Evolutionary conservation across 768 basidiomycete genomes (phyloP), one percentile per base, ranked within the genome.

Genomic region (Cystobasidium tubakii): DNA sequence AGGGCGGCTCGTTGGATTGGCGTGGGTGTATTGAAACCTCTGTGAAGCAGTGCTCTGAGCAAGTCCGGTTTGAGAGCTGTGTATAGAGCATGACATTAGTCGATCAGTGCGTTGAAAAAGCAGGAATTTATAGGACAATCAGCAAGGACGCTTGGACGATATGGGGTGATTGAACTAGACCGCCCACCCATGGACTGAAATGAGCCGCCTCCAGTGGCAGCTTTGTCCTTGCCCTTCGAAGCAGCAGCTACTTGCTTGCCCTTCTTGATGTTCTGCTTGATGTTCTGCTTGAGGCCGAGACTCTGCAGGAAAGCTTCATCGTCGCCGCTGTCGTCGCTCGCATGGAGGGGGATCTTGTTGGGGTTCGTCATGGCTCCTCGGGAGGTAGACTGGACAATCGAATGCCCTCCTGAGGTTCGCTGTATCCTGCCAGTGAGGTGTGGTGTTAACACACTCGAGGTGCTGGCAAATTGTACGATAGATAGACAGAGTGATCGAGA

Each of bases 1-100:
- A 99, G 90, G 1, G 92, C 84, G 27, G 90, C 85, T 6, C 95
- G 87, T 81, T 99, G 96, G 63, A 99, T 98, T 0, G 96, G 96
- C 0, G 96, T 99, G 17, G 96, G 96, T 54, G 88, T 89, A 42
- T 91, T 89, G 82, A 91, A 97, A 21, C 95, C 95, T 79, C 95
- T 89, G n/a, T 94, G 84, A 1, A 89, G 89, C 44, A 98, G 83
- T 1, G 92, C 89, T 64, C 91, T 88, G 25, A 97, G 85, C 0
- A 97, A 83, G 31, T 87, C 87, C 0, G 92, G 91, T 76, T 90
- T 87, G 10, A 97, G 86, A 73, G 91, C 92, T 94, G 29, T 31
- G 75, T 62, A 62, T 62, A 23, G 31, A 62, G 7, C 36, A 67
- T 19, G 15, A 39, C 27, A 23, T 33, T 2, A 27, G 57, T n/a